Percentiles rank a stretch among this genome's conserved stretches.
Evolutionary conservation across 139 green algal genomes (phyloP).

Genomic region (Zygnema circumcarinatum): DNA sequence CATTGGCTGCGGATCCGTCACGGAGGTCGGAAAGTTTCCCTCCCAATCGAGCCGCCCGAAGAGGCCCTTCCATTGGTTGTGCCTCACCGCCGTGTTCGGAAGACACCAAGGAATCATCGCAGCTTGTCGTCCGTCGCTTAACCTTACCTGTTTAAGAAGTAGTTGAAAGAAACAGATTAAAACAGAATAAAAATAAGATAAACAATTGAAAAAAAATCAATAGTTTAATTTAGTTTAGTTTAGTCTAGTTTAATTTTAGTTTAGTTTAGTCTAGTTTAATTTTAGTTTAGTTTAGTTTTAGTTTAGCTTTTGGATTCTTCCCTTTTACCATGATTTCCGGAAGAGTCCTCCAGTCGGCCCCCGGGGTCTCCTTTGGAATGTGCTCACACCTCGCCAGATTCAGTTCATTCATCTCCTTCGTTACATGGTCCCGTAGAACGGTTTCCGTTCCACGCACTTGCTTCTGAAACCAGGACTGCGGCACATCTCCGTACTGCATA

Average conservation of each 20-base stretch:
- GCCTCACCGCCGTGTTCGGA: slow-evolving; percentile 90
- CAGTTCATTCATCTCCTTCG: slow-evolving; percentile 95
- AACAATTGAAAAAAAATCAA: background rate
- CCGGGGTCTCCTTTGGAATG: slow-evolving; percentile 88
- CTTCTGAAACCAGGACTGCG: slow-evolving; percentile 82
- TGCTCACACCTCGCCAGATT: slow-evolving; percentile 92
- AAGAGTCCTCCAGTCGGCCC: slow-evolving; percentile 92
- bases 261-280: too few relatives aligned
- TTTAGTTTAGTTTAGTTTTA: too few relatives aligned
- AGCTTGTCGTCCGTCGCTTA: slow-evolving; percentile 71
- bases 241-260: too few relatives aligned
- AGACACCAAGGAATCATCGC: slow-evolving; percentile 95
- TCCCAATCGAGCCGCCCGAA: slow-evolving; percentile 89
- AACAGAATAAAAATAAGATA: background rate
- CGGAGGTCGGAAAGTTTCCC: slow-evolving; percentile 97
- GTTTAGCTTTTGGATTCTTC: too few relatives aligned
- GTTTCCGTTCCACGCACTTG: slow-evolving; percentile 70
- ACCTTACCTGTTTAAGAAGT: slow-evolving; percentile 40
- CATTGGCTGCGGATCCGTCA: slow-evolving; percentile 97
- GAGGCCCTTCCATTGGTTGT: slow-evolving; percentile 96
- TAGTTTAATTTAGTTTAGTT: too few relatives aligned
- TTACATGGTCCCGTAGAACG: slow-evolving; percentile 86
- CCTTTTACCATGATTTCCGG: slow-evolving; percentile 72
- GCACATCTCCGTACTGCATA: slow-evolving; percentile 65
- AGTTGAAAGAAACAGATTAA: too few relatives aligned